Conservation (phyloP, 2,329 filamentous ascomycete genomes). For the Fusarium secorum region DNA sequence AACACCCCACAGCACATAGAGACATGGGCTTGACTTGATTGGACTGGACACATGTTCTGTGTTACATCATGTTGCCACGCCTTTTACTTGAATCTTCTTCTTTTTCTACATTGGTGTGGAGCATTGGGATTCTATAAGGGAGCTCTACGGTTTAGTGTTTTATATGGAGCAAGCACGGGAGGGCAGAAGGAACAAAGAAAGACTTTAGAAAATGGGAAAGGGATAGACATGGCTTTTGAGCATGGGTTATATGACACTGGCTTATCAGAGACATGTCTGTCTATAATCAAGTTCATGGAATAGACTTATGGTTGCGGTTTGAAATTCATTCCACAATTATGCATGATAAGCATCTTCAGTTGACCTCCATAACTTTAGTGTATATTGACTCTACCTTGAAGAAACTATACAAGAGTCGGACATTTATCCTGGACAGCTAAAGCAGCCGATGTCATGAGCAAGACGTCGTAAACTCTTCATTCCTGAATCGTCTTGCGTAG, state of each 20-base stretch:
- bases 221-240: conserved; percentile 15
- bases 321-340: conserved; percentile 9
- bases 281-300: background rate
- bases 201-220: background rate
- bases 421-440: background rate
- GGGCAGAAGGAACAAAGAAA: background rate
- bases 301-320: conserved; percentile 5
- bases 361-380: background rate
- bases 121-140: background rate
- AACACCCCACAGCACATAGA: background rate
- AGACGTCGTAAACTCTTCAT: background rate
- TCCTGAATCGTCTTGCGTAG: background rate
- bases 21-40: background rate
- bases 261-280: background rate
- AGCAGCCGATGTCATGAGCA: background rate
- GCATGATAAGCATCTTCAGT: background rate
- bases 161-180: background rate
- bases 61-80: background rate
- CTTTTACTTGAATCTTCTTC: background rate
- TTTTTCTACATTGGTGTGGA: conserved; percentile 1
- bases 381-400: background rate
- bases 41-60: background rate
- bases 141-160: background rate
- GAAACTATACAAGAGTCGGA: background rate
- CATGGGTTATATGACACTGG: background rate